phyloP scores from a whole-genome alignment of 2,329 filamentous ascomycete genomes.

The Leptographium flavum region DNA sequence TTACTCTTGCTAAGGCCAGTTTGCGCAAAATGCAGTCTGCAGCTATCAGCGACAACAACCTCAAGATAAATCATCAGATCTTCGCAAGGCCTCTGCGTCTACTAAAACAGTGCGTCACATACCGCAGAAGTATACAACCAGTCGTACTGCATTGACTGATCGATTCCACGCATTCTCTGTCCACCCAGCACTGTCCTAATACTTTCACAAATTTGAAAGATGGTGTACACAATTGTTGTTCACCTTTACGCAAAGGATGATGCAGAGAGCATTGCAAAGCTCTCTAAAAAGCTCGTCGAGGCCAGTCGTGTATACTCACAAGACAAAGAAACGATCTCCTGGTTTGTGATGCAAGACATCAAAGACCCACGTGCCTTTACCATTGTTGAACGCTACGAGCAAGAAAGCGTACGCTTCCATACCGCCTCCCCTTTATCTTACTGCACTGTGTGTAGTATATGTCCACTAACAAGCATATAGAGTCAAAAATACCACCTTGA shows the following conservation, averaged over 20 bases:
- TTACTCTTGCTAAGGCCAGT: too few relatives aligned
- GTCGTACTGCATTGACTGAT: not conserved
- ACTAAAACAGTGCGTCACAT: too few relatives aligned
- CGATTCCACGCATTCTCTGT: not conserved
- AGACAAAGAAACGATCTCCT: constrained; percentile 55
- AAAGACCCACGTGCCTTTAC: constrained; percentile 56
- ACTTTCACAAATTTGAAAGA: constrained; percentile 18
- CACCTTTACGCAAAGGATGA: constrained; percentile 58
- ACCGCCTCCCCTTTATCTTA: constrained; percentile 6
- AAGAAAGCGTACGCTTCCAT: constrained; percentile 40
- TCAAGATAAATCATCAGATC: too few relatives aligned
- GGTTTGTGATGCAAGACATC: constrained; percentile 67
- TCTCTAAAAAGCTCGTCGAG: constrained; percentile 60
- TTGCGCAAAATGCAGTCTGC: too few relatives aligned
- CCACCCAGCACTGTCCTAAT: not conserved
- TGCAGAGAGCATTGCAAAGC: constrained; percentile 46
- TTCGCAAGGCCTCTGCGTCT: too few relatives aligned
- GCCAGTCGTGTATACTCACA: constrained; percentile 59
- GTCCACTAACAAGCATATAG: constrained; percentile 14
- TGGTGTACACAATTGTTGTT: constrained; percentile 57
- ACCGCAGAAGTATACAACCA: too few relatives aligned
- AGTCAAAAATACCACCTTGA: constrained; percentile 49
- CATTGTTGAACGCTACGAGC: constrained; percentile 59
- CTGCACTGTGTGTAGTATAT: not conserved
- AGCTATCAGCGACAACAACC: too few relatives aligned